phyloP scores from a whole-genome alignment of 352 stramenopile genomes.

The Globisporangium barbulae region DNA sequence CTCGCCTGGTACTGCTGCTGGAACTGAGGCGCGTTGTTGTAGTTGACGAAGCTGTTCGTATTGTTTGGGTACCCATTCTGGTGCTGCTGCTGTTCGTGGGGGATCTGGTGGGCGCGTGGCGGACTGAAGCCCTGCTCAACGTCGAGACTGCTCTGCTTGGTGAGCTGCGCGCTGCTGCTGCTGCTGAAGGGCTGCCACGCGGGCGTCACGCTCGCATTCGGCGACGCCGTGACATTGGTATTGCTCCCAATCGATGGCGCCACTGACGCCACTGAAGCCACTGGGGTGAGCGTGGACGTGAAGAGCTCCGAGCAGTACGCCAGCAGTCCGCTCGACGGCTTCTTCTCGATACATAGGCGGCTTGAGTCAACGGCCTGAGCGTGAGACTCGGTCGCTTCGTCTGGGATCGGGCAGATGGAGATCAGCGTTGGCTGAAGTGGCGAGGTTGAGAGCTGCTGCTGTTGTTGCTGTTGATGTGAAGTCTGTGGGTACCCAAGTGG shows the following conservation, averaged over 20 bases:
- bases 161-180: neutral
- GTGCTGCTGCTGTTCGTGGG: slow-evolving; percentile 1
- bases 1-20: neutral
- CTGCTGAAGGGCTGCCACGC: slow-evolving; percentile 25
- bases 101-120: slow-evolving; percentile 1
- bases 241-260: neutral
- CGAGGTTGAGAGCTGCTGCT: neutral
- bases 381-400: neutral
- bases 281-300: slow-evolving; percentile 22
- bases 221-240: slow-evolving; percentile 7
- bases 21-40: neutral
- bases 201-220: slow-evolving; percentile 31
- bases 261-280: neutral
- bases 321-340: slow-evolving; percentile 25
- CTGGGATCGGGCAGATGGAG: slow-evolving; percentile 2
- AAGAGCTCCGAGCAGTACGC: slow-evolving; percentile 44
- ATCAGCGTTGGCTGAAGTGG: slow-evolving; percentile 5
- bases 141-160: slow-evolving; percentile 8
- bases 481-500: slow-evolving; percentile 1
- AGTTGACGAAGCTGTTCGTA: neutral
- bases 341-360: slow-evolving; percentile 18
- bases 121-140: slow-evolving; percentile 13
- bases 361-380: slow-evolving; percentile 1
- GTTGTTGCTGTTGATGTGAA: neutral
- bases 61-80: neutral